phyloP scores from a whole-genome alignment of 257 asterid species.

The Cordia subcordata region DNA sequence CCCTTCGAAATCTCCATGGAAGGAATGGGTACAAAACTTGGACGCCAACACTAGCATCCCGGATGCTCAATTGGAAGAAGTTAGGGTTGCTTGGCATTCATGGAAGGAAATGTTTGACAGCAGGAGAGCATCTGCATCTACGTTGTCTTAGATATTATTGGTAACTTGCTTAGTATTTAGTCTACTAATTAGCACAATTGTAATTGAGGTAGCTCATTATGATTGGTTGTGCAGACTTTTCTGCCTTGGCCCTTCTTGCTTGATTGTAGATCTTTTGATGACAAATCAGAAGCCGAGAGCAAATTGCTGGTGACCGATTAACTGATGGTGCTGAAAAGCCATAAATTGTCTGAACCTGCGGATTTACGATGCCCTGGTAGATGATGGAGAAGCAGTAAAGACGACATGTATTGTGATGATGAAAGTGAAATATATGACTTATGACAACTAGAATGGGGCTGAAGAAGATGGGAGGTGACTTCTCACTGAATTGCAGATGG shows the following conservation, averaged over 20 bases:
- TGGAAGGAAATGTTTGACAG: conserved; percentile 49
- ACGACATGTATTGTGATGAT: too few species aligned
- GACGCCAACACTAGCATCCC: conserved; percentile 76
- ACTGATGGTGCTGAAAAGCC: too few species aligned
- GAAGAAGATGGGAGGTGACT: not conserved
- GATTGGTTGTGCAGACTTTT: not conserved
- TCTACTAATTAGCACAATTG: not conserved
- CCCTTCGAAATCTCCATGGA: conserved; percentile 67
- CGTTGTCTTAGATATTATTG: conserved; percentile 18
- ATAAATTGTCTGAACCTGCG: too few species aligned
- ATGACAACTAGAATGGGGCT: not conserved
- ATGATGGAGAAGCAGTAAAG: too few species aligned
- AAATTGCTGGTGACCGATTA: too few species aligned
- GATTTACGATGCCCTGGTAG: too few species aligned
- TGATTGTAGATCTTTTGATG: not conserved
- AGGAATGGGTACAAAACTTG: conserved; percentile 60
- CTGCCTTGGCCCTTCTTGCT: not conserved
- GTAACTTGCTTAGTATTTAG: not conserved
- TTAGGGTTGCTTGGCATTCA: conserved; percentile 57
- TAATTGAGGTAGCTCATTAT: not conserved
- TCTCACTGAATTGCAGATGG: not conserved
- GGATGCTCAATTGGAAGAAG: conserved; percentile 54
- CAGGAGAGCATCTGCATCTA: conserved; percentile 26
- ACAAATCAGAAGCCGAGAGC: not conserved
- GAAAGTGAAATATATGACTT: too few species aligned